These are phyloP conservation scores for Luzula sylvatica DNA, from an alignment of 176 grass and related monocot genomes.

Conservation along the genomic window DNA sequence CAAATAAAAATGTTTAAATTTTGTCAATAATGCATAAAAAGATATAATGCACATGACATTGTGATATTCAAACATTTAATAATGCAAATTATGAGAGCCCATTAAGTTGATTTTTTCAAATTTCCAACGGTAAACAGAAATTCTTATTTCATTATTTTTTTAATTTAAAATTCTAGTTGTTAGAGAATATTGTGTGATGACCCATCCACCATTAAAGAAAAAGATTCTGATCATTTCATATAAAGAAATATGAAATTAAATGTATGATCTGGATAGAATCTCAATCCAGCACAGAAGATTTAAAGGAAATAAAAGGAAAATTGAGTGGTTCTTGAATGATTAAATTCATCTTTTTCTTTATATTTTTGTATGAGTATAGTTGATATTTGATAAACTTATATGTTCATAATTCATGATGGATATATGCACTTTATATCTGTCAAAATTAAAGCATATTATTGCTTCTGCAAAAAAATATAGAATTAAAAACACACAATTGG, in stretches of 20 bases:
- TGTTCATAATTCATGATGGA: too few species aligned
- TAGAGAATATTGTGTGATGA: not conserved
- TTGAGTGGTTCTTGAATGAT: not conserved
- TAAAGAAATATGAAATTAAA: too few species aligned
- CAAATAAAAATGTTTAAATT: not conserved
- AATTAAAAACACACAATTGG: too few species aligned
- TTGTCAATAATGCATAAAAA: not conserved
- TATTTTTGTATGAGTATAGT: too few species aligned
- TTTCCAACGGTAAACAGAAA: constrained; percentile 11
- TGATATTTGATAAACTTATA: too few species aligned
- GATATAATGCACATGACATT: not conserved
- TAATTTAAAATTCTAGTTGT: not conserved
- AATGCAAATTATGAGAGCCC: not conserved
- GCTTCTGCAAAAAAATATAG: too few species aligned
- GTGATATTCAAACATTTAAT: not conserved
- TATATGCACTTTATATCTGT: too few species aligned
- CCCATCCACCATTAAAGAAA: constrained; percentile 3
- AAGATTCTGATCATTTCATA: not conserved
- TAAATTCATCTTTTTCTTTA: too few species aligned
- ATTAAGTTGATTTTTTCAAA: constrained; percentile 1
- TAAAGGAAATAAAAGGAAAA: not conserved
- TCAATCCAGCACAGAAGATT: not conserved
- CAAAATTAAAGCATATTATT: too few species aligned
- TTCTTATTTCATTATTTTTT: not conserved
- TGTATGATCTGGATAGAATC: constrained; percentile 5